Evolutionary conservation across 169 alveolate genomes (phyloP).

Genomic region (Plasmodium falciparum): DNA sequence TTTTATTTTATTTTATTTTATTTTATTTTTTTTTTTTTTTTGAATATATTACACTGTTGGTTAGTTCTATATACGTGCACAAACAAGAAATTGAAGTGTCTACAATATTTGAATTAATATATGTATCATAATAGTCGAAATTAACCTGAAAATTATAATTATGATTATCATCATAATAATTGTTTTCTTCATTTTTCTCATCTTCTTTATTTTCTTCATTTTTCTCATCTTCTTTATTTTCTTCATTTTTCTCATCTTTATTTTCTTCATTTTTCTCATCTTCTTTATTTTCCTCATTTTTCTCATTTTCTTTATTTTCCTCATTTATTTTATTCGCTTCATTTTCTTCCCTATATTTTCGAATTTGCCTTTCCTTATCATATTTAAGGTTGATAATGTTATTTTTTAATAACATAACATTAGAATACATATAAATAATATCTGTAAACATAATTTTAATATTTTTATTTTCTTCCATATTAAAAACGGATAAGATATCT

Average conservation of each 20-base stretch:
- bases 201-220: background rate
- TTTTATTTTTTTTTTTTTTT: background rate
- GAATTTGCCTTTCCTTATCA: constrained; percentile 10
- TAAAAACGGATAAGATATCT: constrained; percentile 23
- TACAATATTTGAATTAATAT: constrained; percentile 12
- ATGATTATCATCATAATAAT: background rate
- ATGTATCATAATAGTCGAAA: constrained; percentile 44
- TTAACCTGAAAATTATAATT: background rate
- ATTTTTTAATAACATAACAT: constrained; percentile 20
- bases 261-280: background rate
- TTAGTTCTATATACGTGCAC: constrained; percentile 51
- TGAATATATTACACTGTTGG: constrained; percentile 51
- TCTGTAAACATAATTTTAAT: constrained; percentile 27
- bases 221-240: background rate
- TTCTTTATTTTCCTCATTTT: background rate
- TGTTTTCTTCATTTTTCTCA: no score
- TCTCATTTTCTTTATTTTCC: background rate
- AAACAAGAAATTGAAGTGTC: constrained; percentile 29
- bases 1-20: no score
- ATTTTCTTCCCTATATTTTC: constrained; percentile 5
- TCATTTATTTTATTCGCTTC: no score
- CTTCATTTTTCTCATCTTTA: background rate
- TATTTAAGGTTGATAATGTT: background rate
- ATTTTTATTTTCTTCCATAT: constrained; percentile 33
- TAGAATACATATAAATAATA: constrained; percentile 38